Conservation (phyloP, 1,284 basidiomycete species). For the Kwoniella shivajii region DNA sequence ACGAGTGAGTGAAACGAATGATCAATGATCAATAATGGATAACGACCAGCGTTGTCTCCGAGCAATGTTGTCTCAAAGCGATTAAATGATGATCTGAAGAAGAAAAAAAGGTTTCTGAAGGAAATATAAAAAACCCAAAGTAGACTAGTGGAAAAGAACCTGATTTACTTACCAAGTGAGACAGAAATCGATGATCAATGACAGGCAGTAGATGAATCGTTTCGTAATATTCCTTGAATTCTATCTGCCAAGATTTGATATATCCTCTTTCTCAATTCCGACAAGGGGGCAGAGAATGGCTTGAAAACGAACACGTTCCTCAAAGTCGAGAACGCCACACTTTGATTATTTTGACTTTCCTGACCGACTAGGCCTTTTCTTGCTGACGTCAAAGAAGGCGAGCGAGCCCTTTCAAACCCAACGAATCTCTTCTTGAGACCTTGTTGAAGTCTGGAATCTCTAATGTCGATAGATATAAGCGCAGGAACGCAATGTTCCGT, state of each 20-base stretch:
- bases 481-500: no score
- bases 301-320: neutral
- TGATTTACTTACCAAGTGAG: slow-evolving; percentile 7
- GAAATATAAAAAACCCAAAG: neutral
- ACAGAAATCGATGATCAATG: neutral
- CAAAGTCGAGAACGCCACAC: slow-evolving; percentile 5
- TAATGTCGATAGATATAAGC: no score
- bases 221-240: neutral
- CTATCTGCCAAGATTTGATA: neutral
- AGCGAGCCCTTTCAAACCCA: no score
- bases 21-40: neutral
- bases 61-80: neutral
- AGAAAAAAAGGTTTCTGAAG: neutral
- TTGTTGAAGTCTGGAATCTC: no score
- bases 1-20: neutral
- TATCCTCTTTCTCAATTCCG: neutral
- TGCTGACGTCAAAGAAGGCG: no score
- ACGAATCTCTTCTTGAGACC: neutral
- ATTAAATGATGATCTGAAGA: neutral
- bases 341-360: neutral
- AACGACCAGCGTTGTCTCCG: slow-evolving; percentile 3
- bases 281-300: neutral
- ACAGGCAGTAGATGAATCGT: no score
- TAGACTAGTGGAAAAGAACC: slow-evolving; percentile 1
- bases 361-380: neutral